These are phyloP conservation scores for Vairimorpha ceranae DNA, from an alignment of 371 early-diverging fungal genomes.

Conservation along the genomic window DNA sequence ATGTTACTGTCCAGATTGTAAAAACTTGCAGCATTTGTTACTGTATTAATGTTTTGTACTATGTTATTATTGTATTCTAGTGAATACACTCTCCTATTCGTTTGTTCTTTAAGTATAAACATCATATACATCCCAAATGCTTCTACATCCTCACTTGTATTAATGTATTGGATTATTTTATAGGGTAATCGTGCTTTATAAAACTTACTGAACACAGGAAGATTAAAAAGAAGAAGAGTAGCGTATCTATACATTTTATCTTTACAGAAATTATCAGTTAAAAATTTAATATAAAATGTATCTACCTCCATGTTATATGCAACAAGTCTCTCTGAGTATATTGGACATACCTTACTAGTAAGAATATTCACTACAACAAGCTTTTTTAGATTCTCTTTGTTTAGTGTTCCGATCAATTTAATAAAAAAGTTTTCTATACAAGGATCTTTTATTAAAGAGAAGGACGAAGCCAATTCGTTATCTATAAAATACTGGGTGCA, in stretches of 20 bases:
- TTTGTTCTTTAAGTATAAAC: neutral
- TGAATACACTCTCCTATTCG: neutral
- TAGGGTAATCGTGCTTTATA: neutral
- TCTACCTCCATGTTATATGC: constrained; percentile 8
- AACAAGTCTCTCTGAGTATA: constrained; percentile 27
- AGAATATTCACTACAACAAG: neutral
- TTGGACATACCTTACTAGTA: neutral
- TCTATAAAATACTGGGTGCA: constrained; percentile 34
- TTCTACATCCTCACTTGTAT: neutral
- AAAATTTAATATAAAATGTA: neutral
- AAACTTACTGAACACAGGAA: neutral
- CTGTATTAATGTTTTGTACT: neutral
- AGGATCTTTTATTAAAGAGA: neutral
- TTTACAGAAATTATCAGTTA: neutral
- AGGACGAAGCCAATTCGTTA: neutral
- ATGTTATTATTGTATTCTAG: neutral
- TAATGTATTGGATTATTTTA: neutral
- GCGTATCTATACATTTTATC: neutral
- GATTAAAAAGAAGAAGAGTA: neutral
- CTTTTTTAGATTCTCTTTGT: neutral
- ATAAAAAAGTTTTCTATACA: neutral
- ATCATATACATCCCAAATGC: neutral
- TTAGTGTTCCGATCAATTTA: neutral
- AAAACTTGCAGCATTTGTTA: neutral
- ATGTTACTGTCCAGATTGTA: neutral